Percentiles rank a stretch among this genome's conserved stretches.
phyloP scores from a whole-genome alignment of 2,329 filamentous ascomycete species.

The Didymella sp. region DNA sequence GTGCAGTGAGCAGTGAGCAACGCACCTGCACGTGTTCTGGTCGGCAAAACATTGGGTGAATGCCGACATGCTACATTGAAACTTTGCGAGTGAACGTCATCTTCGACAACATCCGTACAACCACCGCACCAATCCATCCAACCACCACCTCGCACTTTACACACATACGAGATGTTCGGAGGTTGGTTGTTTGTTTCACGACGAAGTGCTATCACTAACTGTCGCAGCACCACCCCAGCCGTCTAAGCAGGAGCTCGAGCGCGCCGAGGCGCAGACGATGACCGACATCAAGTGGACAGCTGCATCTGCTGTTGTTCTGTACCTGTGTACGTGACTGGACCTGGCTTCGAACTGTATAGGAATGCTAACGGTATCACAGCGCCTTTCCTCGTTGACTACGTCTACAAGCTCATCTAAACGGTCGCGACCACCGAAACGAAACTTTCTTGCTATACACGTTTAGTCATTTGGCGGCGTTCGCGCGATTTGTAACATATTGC shows the following conservation, averaged over 20 bases:
- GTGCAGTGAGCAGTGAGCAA: neutral
- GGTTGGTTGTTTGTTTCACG: slow-evolving; percentile 40
- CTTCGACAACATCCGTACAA: slow-evolving; percentile 17
- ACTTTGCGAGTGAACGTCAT: slow-evolving; percentile 25
- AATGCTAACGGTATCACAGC: slow-evolving; percentile 47
- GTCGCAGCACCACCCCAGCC: slow-evolving; percentile 71
- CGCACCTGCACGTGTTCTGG: slow-evolving; percentile 14
- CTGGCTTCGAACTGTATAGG: too few species aligned
- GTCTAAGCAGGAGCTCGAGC: slow-evolving; percentile 71
- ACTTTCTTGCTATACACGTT: slow-evolving; percentile 2
- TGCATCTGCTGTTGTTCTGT: slow-evolving; percentile 71
- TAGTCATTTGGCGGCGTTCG: slow-evolving; percentile 9
- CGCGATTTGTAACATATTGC: slow-evolving; percentile 13
- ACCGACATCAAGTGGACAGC: slow-evolving; percentile 72
- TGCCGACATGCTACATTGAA: slow-evolving; percentile 22
- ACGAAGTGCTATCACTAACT: neutral
- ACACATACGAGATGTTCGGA: slow-evolving; percentile 63
- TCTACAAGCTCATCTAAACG: slow-evolving; percentile 58
- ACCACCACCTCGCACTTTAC: neutral
- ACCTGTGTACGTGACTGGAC: slow-evolving; percentile 72
- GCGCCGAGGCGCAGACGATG: slow-evolving; percentile 68
- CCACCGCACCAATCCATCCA: slow-evolving; percentile 2
- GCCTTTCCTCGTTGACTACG: slow-evolving; percentile 63
- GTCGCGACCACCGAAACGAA: neutral
- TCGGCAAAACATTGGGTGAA: slow-evolving; percentile 19